Conservation (phyloP, 2,329 filamentous ascomycete genomes). For the Pseudogymnoascus sp. region DNA sequence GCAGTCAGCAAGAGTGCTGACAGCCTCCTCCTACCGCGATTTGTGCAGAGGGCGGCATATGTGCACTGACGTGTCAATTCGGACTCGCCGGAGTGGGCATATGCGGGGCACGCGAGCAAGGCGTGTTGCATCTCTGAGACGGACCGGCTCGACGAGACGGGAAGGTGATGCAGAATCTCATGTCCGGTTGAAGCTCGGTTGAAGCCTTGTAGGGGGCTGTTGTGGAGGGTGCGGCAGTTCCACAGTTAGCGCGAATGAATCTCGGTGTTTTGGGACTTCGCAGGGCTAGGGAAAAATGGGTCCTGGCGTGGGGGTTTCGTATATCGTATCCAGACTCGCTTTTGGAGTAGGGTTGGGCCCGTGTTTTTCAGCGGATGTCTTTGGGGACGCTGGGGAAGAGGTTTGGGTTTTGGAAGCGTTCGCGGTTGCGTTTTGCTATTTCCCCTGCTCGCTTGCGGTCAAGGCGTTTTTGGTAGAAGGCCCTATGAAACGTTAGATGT, state of each 20-base stretch:
- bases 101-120: constrained; percentile 3
- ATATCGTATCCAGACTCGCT: background rate
- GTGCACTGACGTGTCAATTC: constrained; percentile 7
- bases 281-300: background rate
- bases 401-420: constrained; percentile 68
- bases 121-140: background rate
- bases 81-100: background rate
- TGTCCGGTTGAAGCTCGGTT: background rate
- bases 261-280: background rate
- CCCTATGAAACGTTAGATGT: constrained; percentile 39
- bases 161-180: background rate
- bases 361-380: constrained; percentile 31
- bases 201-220: background rate
- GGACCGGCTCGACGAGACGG: background rate
- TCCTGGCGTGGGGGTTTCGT: background rate
- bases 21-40: background rate
- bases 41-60: background rate
- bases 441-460: constrained; percentile 73
- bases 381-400: constrained; percentile 82
- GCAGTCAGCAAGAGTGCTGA: background rate
- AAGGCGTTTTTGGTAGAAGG: constrained; percentile 79
- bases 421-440: constrained; percentile 69
- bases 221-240: background rate
- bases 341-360: background rate
- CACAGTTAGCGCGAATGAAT: background rate